Evolutionary conservation across 768 basidiomycete species (phyloP), one percentile per base, ranked within the genome.

Genomic region (Nidularia sp.): DNA sequence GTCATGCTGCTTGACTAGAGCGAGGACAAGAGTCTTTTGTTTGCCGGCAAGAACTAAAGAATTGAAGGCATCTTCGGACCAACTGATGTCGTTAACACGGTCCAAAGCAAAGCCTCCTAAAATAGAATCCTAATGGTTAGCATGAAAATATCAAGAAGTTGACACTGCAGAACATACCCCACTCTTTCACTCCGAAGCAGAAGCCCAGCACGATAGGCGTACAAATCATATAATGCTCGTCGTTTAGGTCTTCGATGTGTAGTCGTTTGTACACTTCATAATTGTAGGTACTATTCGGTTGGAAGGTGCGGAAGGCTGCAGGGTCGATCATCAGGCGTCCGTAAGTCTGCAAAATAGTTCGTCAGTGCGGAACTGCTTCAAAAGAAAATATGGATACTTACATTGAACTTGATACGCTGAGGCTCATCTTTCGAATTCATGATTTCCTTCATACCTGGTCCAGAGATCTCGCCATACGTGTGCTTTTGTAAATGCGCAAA

Each of bases 21-120:
- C 57, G 9, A 58, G 50, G 34, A 71, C 62, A 32, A 72, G 60
- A 6, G n/a, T 53, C 54, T 73, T 72, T 47, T 68, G 63, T 47
- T 68, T 65, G 2, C 45, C 9, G 5, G 60, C 65, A 12, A 75
- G 58, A 2, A 71, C 70, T 13, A 75, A 61, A 0, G 56, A 58
- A 2, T 62, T 52, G 57, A 70, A 75, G 3, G 71, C 65, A 8
- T 65, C 65, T 29, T 67, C 64, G 22, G 62, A 63, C 70, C 72
- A 73, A 8, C 47, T 46, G 22, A 73, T 57, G 18, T 61, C 55
- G 0, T 46, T 15, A 15, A 71, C 45, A 2, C 62, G 57, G 33
- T 62, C 62, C 9, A 72, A 55, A 2, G 66, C 63, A 39, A 70
- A 65, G 2, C 56, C 67, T 34, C 65, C 68, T 67, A 49, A 32